Conservation (phyloP, 2,329 filamentous ascomycete genomes). For the Scleromitrula shiraiana region DNA sequence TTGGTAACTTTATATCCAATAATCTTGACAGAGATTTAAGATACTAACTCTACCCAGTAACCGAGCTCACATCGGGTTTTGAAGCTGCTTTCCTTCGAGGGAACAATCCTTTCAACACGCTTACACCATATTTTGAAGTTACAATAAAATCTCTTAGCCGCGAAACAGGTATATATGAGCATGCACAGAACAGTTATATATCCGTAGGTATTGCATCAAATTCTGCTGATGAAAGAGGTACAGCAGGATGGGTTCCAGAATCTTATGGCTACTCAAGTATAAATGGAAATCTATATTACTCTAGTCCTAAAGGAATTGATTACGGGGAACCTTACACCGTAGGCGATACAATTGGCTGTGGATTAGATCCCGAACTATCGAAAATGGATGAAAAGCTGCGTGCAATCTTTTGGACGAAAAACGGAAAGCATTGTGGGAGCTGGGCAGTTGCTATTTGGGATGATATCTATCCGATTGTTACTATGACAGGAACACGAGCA, state of each 20-base stretch:
- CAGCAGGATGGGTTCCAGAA: background rate
- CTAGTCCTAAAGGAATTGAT: background rate
- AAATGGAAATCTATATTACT: background rate
- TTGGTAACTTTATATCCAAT: background rate
- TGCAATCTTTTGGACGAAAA: background rate
- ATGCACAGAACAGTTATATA: too few relatives aligned
- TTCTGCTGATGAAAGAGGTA: background rate
- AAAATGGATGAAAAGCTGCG: background rate
- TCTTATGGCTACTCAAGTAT: background rate
- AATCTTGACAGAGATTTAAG: background rate
- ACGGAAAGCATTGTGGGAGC: background rate
- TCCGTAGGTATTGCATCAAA: background rate
- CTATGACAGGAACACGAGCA: background rate
- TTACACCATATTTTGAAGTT: background rate
- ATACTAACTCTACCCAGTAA: background rate
- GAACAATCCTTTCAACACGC: background rate
- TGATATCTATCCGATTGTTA: background rate
- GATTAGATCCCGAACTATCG: background rate
- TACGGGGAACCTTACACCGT: background rate
- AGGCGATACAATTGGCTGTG: background rate
- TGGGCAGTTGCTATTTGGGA: background rate
- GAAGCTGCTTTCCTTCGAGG: background rate
- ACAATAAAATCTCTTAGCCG: background rate
- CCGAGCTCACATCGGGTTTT: background rate
- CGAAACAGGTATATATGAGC: too few relatives aligned